Conservation (phyloP, 306 rosid genomes). For the Mucuna pruriens region DNA sequence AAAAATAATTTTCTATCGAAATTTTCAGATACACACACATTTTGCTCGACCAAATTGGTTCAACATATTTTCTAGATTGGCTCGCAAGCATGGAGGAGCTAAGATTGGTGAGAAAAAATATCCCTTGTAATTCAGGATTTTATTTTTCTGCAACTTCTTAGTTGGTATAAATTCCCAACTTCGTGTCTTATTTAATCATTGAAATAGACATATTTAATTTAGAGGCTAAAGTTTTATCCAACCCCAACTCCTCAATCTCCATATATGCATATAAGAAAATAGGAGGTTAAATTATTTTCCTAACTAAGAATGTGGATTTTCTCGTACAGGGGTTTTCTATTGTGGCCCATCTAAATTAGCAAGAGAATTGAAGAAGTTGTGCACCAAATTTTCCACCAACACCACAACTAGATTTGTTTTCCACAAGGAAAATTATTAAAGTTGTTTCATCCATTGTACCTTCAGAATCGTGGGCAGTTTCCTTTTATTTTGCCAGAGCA, state of each 20-base stretch:
- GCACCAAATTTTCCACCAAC: constrained; percentile 85
- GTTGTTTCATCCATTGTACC: constrained; percentile 12
- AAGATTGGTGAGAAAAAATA: constrained; percentile 71
- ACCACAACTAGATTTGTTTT: constrained; percentile 82
- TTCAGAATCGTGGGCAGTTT: constrained; percentile 26
- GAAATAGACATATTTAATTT: constrained; percentile 1
- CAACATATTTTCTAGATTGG: constrained; percentile 74
- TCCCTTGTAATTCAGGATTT: not conserved
- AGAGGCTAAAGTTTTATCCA: constrained; percentile 3
- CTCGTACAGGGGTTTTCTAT: constrained; percentile 76
- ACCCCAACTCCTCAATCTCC: not conserved
- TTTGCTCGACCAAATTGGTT: constrained; percentile 83
- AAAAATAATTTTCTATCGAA: not conserved
- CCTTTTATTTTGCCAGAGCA: constrained; percentile 36
- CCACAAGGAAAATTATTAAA: constrained; percentile 75
- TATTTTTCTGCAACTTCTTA: not conserved
- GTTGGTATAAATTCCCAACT: not conserved
- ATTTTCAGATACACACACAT: constrained; percentile 73
- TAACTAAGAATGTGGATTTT: constrained; percentile 37
- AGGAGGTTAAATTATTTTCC: not conserved
- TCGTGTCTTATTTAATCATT: not conserved
- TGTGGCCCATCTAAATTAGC: constrained; percentile 80
- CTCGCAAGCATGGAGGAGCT: constrained; percentile 67
- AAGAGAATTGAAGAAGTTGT: constrained; percentile 60
- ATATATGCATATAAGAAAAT: not conserved